These are phyloP conservation scores for Xylariaceae sp. DNA, from an alignment of 2,329 filamentous ascomycete species.

Conservation along the genomic window DNA sequence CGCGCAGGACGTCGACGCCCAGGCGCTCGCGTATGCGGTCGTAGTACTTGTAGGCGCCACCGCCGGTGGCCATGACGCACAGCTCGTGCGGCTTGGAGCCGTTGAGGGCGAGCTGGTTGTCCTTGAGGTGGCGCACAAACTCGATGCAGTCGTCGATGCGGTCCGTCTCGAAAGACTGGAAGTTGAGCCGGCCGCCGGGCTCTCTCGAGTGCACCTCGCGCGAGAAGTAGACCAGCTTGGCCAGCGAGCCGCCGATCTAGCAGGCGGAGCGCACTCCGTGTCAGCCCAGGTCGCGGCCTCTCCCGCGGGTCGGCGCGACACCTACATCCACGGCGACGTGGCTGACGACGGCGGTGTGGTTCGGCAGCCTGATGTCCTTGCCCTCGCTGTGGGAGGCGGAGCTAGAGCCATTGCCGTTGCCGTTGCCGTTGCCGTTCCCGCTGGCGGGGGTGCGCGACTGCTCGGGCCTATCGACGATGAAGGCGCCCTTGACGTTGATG, in stretches of 20 bases:
- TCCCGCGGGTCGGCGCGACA: conserved; percentile 15
- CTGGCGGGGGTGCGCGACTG: conserved; percentile 41
- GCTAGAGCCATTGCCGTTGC: conserved; percentile 36
- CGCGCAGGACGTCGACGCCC: conserved; percentile 78
- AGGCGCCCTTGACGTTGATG: conserved; percentile 95
- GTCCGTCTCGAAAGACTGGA: conserved; percentile 93
- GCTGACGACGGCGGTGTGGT: conserved; percentile 90
- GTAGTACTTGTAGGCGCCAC: conserved; percentile 95
- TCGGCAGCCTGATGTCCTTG: conserved; percentile 90
- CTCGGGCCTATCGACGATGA: conserved; percentile 85
- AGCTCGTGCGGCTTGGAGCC: conserved; percentile 64
- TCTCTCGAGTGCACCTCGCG: conserved; percentile 73
- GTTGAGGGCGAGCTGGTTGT: conserved; percentile 71
- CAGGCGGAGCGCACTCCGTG: conserved; percentile 2
- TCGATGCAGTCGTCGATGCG: conserved; percentile 88
- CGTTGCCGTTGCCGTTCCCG: conserved; percentile 20
- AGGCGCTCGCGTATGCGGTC: conserved; percentile 78
- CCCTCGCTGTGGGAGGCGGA: conserved; percentile 55
- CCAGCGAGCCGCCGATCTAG: conserved; percentile 89
- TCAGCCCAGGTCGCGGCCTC: conserved; percentile 2
- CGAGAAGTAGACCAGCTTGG: conserved; percentile 96
- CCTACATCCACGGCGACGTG: conserved; percentile 94
- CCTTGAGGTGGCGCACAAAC: conserved; percentile 80
- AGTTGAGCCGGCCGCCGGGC: conserved; percentile 84
- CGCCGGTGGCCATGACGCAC: conserved; percentile 91